A percentile compares a stretch with the other conserved stretches of the same genome.
These are phyloP conservation scores for Saxophila tyrrhenica DNA, from an alignment of 495 filamentous ascomycete species.

Conservation along the genomic window DNA sequence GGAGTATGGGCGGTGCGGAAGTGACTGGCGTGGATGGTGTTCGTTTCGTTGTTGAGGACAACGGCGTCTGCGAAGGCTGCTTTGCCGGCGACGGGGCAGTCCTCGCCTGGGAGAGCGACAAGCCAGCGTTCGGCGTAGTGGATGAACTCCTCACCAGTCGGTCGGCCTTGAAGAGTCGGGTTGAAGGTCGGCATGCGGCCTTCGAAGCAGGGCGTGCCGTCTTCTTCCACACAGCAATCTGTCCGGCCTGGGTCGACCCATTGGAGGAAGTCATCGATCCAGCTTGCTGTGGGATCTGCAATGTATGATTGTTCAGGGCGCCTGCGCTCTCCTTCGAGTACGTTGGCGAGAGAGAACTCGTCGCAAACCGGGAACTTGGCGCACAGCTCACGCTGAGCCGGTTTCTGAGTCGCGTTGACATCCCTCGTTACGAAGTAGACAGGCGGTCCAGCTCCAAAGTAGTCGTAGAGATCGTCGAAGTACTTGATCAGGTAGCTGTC, in stretches of 20 bases:
- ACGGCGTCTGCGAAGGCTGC: conserved; percentile 80
- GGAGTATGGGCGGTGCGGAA: conserved; percentile 86
- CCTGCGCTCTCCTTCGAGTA: conserved; percentile 87
- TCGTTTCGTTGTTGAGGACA: conserved; percentile 55
- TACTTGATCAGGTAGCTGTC: conserved; percentile 89
- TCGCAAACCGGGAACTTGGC: conserved; percentile 84
- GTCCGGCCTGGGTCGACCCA: conserved; percentile 85
- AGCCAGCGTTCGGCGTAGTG: conserved; percentile 77
- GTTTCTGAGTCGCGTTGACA: conserved; percentile 61
- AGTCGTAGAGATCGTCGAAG: conserved; percentile 88
- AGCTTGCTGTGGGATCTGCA: conserved; percentile 81
- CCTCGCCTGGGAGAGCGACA: conserved; percentile 60
- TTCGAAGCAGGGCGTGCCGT: conserved; percentile 60
- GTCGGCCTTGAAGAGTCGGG: conserved; percentile 78
- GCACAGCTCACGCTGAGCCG: conserved; percentile 74
- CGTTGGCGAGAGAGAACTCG: conserved; percentile 68
- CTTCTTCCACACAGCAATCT: conserved; percentile 58
- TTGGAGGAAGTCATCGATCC: conserved; percentile 91
- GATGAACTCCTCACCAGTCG: conserved; percentile 79
- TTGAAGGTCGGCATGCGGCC: conserved; percentile 72
- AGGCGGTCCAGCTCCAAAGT: conserved; percentile 82
- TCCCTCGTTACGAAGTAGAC: conserved; percentile 89
- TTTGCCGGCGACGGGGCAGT: conserved; percentile 77
- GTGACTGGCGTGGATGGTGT: conserved; percentile 67
- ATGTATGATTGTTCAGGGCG: conserved; percentile 83